Conservation (phyloP, 2,329 filamentous ascomycete species). For the Claviceps monticola region DNA sequence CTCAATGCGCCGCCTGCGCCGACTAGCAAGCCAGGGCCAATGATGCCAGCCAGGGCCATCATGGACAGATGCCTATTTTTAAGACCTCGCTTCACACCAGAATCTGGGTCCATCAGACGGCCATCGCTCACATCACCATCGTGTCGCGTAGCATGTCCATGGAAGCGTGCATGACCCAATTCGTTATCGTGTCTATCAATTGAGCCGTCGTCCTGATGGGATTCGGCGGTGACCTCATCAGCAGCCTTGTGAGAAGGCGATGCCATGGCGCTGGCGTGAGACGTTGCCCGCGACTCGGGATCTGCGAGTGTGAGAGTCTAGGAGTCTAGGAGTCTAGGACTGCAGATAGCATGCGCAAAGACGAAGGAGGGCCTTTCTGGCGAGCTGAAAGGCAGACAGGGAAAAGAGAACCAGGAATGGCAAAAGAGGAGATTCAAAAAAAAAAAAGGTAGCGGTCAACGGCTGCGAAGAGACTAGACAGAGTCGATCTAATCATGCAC, state of each 20-base stretch:
- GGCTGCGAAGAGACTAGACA: no score
- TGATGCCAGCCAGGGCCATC: slow-evolving; percentile 49
- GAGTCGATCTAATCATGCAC: no score
- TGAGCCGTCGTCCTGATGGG: slow-evolving; percentile 7
- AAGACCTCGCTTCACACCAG: slow-evolving; percentile 53
- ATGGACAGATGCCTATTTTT: slow-evolving; percentile 56
- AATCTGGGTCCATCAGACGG: slow-evolving; percentile 41
- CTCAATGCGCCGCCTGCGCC: slow-evolving; percentile 56
- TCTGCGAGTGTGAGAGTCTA: no score
- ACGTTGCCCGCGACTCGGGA: neutral
- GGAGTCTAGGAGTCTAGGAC: no score
- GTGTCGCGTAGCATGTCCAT: slow-evolving; percentile 5
- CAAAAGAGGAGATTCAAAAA: neutral
- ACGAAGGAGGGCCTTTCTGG: neutral
- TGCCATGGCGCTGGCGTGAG: slow-evolving; percentile 3
- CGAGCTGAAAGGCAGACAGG: neutral
- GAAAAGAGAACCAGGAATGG: neutral
- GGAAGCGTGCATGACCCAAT: slow-evolving; percentile 9
- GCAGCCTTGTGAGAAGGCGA: neutral
- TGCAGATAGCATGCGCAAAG: no score
- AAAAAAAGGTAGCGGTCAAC: neutral
- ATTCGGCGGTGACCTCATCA: slow-evolving; percentile 1
- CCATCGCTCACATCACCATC: slow-evolving; percentile 17
- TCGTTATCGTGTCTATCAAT: slow-evolving; percentile 9
- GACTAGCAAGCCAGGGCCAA: slow-evolving; percentile 58